Evolutionary conservation across 2,329 filamentous ascomycete species (phyloP), one percentile per base, ranked within the genome.

Genomic region (Botrytis byssoidea): DNA sequence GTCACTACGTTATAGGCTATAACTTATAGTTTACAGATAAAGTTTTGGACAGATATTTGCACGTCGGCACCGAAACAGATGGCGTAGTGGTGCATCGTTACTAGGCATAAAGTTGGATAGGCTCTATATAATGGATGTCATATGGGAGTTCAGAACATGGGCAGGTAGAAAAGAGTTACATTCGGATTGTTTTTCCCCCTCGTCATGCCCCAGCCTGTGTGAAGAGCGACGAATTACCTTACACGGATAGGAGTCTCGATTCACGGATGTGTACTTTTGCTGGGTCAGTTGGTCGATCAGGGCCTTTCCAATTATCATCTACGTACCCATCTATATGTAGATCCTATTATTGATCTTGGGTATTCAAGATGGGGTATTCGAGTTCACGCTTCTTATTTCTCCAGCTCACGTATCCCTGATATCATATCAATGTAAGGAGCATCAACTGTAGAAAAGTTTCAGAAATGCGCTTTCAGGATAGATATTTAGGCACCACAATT

Each of bases 401-500:
- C 32, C 64, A 67, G 46, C 32, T 55, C 65, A 14, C 10, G 1
- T 10, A 68, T 40, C 46, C 48, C 46, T 40, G 25, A 40, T 40
- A 22, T 55, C 65, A 40, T 29, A 67, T 55, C 35, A 68, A 68
- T 55, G 46, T 68, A 55, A 68, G 65, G 65, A 55, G 51, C 32
- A 55, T 67, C 22, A 35, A 55, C n/a, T 51, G 32, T 67, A 67
- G 65, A 32, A 51, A 55, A 51, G 64, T 66, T 66, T 66, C 64
- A 66, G 64, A 66, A 48, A n/a, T 48, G 35, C 42, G 64, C 64
- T n/a, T 64, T 37, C 64, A 48, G 42, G 44, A 46, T 66, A 66
- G 64, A 55, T 67, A 37, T 63, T 51, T 68, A 68, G 65, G 65
- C 65, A 68, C 51, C 65, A 68, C 32, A 40, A 68, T 68, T 68